Base-by-base conservation (phyloP, 2,329 filamentous ascomycete genomes). In the Neurospora sp. region DNA sequence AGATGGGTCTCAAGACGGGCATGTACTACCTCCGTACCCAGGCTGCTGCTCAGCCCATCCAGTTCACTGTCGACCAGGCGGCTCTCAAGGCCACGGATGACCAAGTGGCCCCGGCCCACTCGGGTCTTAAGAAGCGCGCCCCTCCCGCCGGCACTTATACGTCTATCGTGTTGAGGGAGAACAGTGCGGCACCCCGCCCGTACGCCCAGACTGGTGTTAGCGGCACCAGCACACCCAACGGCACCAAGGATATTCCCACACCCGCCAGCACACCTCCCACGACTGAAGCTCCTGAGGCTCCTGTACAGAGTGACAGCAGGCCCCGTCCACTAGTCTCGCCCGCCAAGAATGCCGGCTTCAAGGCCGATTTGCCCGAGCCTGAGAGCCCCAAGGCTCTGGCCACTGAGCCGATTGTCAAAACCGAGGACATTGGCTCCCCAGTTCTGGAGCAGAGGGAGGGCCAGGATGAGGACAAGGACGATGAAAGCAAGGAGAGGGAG, bases 21-120 rank as follows among this genome's bases (percentile, higher is more conserved):
- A 98, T 99, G 96, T 99, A 99, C 89, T 99, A 99, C 83, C 90
- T 99, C 76, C 93, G 96, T 77, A 99, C 96, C 66, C 96, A 97
- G 89, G 96, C 96, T 73, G 96, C 96, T 41, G 94, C 94, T 19
- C 93, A 94, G 66, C 96, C 96, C 69, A 99, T 99, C 75, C 96
- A 99, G 82, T 99, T 99, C 85, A 99, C 96, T 4, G 96, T 99
- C 78, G 96, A 99, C 79, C 95, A 99, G 82, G 92, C 97, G 82
- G 92, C 92, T 70, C 89, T 99, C 76, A 92, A 93, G 84, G 89
- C 97, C 66, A 88, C 88, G 46, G 96, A 99, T 79, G 92, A 89
- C 74, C 92, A 91, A 76, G 84, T 94, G 66, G 89, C 90, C 74
- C 89, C 89, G 72, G 83, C 88, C 74, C 83, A 83, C 69, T 79